phyloP scores from a whole-genome alignment of 75 land plant genomes.

The Larix kaempferi region DNA sequence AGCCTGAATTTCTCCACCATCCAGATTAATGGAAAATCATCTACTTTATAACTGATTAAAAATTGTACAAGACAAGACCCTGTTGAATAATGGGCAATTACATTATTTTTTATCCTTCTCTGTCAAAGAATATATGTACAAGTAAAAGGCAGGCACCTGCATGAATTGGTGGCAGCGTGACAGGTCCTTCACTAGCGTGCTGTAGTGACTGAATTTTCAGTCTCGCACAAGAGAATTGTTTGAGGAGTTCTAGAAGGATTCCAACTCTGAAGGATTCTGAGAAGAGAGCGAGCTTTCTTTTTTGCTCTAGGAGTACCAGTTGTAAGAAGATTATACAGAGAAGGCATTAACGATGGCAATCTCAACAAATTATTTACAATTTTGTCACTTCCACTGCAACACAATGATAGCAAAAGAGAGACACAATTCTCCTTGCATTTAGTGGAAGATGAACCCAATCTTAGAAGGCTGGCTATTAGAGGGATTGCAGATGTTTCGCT shows the following conservation, averaged over 20 bases:
- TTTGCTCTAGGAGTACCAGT: constrained; percentile 44
- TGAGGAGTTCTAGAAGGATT: neutral
- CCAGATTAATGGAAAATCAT: neutral
- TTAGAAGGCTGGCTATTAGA: constrained; percentile 44
- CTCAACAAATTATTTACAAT: constrained; percentile 30
- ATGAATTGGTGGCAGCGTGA: neutral
- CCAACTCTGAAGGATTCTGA: constrained; percentile 39
- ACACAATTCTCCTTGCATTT: constrained; percentile 68
- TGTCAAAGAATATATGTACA: neutral
- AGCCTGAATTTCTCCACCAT: neutral
- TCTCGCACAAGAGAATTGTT: neutral
- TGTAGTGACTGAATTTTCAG: neutral
- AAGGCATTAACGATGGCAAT: constrained; percentile 15
- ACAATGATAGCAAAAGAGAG: constrained; percentile 47
- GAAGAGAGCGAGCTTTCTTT: constrained; percentile 50
- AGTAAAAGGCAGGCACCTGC: neutral
- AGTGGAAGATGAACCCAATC: constrained; percentile 45
- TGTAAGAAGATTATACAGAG: constrained; percentile 34
- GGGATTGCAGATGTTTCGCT: constrained; percentile 27
- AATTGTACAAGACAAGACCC: neutral
- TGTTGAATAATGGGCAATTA: neutral
- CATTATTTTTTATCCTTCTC: neutral
- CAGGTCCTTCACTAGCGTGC: neutral
- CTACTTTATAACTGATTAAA: neutral
- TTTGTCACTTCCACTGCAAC: constrained; percentile 47